A percentile compares a stretch with the other conserved stretches of the same genome.
Evolutionary conservation across 2,329 filamentous ascomycete genomes (phyloP).

Genomic region (Bipolaris oryzae): DNA sequence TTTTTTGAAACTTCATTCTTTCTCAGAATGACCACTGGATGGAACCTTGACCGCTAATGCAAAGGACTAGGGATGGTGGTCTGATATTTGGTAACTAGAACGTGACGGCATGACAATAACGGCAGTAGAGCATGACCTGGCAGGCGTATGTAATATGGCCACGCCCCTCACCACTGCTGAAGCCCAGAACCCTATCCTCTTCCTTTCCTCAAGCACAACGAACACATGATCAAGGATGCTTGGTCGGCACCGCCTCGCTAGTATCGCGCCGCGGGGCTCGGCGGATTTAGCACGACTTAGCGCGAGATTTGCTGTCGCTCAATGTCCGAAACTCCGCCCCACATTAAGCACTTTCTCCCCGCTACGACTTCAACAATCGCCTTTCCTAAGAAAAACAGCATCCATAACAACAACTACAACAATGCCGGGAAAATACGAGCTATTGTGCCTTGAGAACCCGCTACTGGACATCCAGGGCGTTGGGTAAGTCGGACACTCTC

Average conservation of each 20-base stretch:
- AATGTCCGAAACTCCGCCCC: slow-evolving; percentile 25
- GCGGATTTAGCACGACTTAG: slow-evolving; percentile 16
- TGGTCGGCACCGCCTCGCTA: slow-evolving; percentile 10
- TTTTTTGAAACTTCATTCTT: slow-evolving; percentile 1
- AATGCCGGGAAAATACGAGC: slow-evolving; percentile 87
- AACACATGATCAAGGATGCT: background rate
- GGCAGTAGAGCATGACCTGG: background rate
- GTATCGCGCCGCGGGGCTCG: slow-evolving; percentile 2
- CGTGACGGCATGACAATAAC: slow-evolving; percentile 2
- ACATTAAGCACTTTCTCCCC: slow-evolving; percentile 23
- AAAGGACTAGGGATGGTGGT: background rate
- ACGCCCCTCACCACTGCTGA: background rate
- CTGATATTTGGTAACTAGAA: background rate
- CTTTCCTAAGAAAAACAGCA: slow-evolving; percentile 10
- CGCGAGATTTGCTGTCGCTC: slow-evolving; percentile 23
- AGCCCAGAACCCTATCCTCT: background rate
- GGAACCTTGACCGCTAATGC: background rate
- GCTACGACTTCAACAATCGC: slow-evolving; percentile 22
- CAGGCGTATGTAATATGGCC: background rate
- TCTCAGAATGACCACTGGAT: background rate
- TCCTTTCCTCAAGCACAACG: background rate
- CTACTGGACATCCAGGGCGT: slow-evolving; percentile 94
- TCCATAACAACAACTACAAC: slow-evolving; percentile 28
- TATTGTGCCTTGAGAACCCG: slow-evolving; percentile 96
- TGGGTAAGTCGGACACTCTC: slow-evolving; percentile 56